Evolutionary conservation across 148 eudicot genomes (phyloP).

Genomic region (Nyssa sinensis): DNA sequence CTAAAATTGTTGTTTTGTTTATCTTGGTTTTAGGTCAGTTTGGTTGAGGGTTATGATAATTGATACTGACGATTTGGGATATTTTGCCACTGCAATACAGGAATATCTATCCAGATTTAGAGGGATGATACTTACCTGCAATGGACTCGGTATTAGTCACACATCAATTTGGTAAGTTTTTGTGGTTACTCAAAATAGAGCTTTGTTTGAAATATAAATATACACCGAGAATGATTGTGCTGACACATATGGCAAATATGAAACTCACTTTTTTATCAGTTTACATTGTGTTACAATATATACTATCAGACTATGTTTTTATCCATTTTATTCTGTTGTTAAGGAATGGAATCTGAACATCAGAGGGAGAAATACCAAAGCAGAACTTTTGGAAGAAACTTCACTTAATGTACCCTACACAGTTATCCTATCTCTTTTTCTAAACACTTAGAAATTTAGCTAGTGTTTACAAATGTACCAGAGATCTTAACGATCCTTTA

Average conservation of each 20-base stretch:
- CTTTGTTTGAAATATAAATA: neutral
- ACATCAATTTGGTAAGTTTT: slow-evolving; percentile 38
- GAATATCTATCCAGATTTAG: slow-evolving; percentile 61
- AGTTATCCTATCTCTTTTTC: neutral
- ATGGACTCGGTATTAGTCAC: slow-evolving; percentile 62
- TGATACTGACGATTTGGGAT: slow-evolving; percentile 3
- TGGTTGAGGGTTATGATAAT: neutral
- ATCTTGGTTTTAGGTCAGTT: neutral
- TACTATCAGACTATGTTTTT: neutral
- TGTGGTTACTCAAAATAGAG: neutral
- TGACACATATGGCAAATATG: neutral
- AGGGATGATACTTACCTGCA: slow-evolving; percentile 67
- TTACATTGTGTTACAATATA: neutral
- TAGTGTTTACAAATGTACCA: neutral
- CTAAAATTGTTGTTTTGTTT: neutral
- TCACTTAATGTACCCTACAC: neutral
- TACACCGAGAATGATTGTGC: neutral
- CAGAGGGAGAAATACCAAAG: neutral
- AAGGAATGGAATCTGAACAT: neutral
- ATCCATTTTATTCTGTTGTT: neutral
- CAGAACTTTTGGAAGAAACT: neutral
- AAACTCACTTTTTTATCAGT: neutral
- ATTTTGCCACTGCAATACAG: slow-evolving; percentile 23
- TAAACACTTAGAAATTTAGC: neutral
- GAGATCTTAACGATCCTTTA: neutral